Percentiles rank a stretch among this genome's conserved stretches.
Evolutionary conservation across 2,329 filamentous ascomycete species (phyloP).

Genomic region (Monosporascus sp.): DNA sequence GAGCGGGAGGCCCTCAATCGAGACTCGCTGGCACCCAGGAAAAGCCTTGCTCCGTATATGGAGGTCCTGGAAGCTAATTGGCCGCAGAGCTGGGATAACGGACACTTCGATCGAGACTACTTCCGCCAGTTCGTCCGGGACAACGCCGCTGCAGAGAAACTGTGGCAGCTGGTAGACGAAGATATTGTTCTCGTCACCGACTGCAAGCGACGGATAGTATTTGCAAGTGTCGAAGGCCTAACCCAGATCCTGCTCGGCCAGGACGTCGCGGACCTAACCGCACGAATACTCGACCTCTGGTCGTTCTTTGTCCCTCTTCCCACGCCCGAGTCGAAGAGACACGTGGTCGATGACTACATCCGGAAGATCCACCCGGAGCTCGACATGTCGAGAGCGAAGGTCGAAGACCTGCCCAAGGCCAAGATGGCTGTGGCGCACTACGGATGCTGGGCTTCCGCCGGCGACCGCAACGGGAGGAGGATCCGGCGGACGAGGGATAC

Average conservation of each 20-base stretch:
- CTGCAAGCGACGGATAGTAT: constrained; percentile 4
- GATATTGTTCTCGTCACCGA: constrained; percentile 1
- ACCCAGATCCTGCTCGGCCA: constrained; percentile 7
- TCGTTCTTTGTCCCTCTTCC: constrained; percentile 8
- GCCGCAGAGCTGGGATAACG: neutral
- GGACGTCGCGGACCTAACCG: neutral
- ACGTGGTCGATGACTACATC: constrained; percentile 9
- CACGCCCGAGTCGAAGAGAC: constrained; percentile 1
- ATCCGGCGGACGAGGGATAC: neutral
- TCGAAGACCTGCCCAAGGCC: constrained; percentile 6
- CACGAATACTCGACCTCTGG: constrained; percentile 3
- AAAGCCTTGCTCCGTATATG: no score
- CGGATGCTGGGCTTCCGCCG: constrained; percentile 5
- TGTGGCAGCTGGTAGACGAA: neutral
- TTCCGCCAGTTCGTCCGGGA: neutral
- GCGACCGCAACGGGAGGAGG: neutral
- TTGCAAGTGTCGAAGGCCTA: constrained; percentile 8
- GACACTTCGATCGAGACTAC: neutral
- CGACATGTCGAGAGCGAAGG: constrained; percentile 8
- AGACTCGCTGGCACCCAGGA: no score
- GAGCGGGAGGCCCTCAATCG: neutral
- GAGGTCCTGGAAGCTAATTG: neutral
- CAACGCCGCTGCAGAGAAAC: neutral
- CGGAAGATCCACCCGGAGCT: constrained; percentile 9
- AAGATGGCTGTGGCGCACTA: constrained; percentile 10